Conservation (phyloP, 306 rosid genomes). For the Canavalia ensiformis region DNA sequence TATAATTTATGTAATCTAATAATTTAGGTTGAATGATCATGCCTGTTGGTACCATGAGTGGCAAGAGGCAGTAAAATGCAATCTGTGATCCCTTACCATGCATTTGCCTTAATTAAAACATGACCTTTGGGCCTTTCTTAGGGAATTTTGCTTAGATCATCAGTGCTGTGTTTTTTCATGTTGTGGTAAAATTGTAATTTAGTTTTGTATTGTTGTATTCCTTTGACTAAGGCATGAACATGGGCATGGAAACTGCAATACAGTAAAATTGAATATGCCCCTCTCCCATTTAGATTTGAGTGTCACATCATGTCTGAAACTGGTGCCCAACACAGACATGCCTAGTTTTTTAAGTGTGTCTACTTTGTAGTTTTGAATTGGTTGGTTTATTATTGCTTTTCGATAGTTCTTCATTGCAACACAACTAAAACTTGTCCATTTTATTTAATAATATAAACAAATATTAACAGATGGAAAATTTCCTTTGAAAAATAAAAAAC, state of each 20-base stretch:
- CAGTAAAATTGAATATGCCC: neutral
- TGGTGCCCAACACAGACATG: neutral
- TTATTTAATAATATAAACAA: slow-evolving; percentile 14
- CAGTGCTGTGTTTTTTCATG: neutral
- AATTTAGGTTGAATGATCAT: neutral
- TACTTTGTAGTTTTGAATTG: neutral
- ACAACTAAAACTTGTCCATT: neutral
- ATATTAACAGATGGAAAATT: neutral
- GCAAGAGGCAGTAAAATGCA: slow-evolving; percentile 17
- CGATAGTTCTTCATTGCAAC: neutral
- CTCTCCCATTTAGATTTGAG: neutral
- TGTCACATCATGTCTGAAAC: neutral
- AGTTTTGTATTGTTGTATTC: neutral
- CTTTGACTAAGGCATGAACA: neutral
- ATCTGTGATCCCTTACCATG: slow-evolving; percentile 4
- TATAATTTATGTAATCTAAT: neutral
- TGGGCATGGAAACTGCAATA: neutral
- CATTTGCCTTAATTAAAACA: slow-evolving; percentile 15
- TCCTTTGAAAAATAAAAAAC: neutral
- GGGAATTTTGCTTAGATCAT: slow-evolving; percentile 2
- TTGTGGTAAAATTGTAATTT: neutral
- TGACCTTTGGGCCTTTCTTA: neutral
- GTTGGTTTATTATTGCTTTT: slow-evolving; percentile 8
- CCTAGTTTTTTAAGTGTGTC: neutral
- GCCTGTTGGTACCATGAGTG: slow-evolving; percentile 1